These are phyloP conservation scores for Trypanosoma conorhini DNA, from an alignment of 208 protist species.

Conservation along the genomic window DNA sequence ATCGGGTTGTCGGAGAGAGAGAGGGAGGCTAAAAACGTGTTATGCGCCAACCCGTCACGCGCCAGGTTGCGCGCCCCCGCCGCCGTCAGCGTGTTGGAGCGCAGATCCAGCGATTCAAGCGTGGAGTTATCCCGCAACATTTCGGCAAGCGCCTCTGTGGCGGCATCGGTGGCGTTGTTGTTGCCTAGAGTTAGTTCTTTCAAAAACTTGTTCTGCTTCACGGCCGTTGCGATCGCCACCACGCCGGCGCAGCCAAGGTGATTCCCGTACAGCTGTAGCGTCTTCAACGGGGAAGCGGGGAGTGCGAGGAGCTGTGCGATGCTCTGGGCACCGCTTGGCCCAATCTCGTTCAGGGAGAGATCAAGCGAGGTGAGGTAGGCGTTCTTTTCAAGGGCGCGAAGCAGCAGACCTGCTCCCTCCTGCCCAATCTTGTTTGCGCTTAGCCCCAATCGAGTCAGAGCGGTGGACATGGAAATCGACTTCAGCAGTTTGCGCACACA, in stretches of 20 bases:
- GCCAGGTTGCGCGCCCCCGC: constrained; percentile 48
- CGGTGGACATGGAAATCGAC: constrained; percentile 67
- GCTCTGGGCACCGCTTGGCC: constrained; percentile 54
- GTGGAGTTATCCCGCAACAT: constrained; percentile 79
- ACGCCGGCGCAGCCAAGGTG: constrained; percentile 60
- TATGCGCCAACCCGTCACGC: constrained; percentile 66
- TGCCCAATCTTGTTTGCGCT: constrained; percentile 80
- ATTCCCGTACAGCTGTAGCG: constrained; percentile 80
- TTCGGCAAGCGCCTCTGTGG: constrained; percentile 45
- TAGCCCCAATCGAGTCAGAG: constrained; percentile 59
- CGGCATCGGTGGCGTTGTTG: constrained; percentile 83
- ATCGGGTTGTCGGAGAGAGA: constrained; percentile 77
- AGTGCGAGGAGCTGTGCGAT: constrained; percentile 62
- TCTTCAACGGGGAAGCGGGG: constrained; percentile 46
- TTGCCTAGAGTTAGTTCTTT: constrained; percentile 69
- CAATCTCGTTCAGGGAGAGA: constrained; percentile 86
- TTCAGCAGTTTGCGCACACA: constrained; percentile 78
- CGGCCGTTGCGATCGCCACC: constrained; percentile 44
- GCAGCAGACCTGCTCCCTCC: constrained; percentile 66
- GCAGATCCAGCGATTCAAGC: constrained; percentile 72
- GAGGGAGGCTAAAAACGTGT: constrained; percentile 53
- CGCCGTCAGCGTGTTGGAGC: constrained; percentile 75
- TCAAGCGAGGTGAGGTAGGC: constrained; percentile 84
- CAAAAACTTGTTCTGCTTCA: constrained; percentile 63
- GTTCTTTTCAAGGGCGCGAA: constrained; percentile 77